Conservation (phyloP, 495 filamentous ascomycete genomes). For the Talaromyces ruber region DNA sequence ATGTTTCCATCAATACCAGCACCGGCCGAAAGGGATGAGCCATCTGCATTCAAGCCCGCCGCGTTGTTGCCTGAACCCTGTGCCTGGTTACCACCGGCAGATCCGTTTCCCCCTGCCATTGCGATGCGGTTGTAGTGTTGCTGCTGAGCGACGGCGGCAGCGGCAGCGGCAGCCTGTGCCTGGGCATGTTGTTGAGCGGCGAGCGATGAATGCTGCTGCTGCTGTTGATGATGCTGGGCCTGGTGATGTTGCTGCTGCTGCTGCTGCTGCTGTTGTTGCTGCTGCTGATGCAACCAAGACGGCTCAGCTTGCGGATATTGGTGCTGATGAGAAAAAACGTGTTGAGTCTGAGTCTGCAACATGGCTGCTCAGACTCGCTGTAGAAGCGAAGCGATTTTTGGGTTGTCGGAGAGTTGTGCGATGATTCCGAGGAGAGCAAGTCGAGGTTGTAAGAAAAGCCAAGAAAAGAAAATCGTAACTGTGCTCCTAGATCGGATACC, state of each 20-base stretch:
- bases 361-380: constrained; percentile 20
- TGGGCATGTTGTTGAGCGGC: constrained; percentile 50
- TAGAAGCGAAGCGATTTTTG: neutral
- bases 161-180: constrained; percentile 53
- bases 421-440: neutral
- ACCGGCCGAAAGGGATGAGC: constrained; percentile 39
- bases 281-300: constrained; percentile 65
- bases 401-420: neutral
- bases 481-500: neutral
- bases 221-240: constrained; percentile 51
- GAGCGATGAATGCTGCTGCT: constrained; percentile 35
- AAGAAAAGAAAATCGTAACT: neutral
- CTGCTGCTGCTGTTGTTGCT: constrained; percentile 53
- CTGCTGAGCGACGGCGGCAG: constrained; percentile 60
- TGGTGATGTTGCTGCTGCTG: constrained; percentile 47
- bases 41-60: constrained; percentile 38
- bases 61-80: constrained; percentile 28
- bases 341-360: constrained; percentile 45
- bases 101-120: constrained; percentile 43
- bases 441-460: neutral
- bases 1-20: constrained; percentile 48
- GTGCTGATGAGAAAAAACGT: constrained; percentile 72
- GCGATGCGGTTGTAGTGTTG: constrained; percentile 75
- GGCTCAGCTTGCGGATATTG: constrained; percentile 71
- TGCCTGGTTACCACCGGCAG: constrained; percentile 14